These are phyloP conservation scores for Sergeia podlipaevii DNA, from an alignment of 208 protist species.

Conservation along the genomic window DNA sequence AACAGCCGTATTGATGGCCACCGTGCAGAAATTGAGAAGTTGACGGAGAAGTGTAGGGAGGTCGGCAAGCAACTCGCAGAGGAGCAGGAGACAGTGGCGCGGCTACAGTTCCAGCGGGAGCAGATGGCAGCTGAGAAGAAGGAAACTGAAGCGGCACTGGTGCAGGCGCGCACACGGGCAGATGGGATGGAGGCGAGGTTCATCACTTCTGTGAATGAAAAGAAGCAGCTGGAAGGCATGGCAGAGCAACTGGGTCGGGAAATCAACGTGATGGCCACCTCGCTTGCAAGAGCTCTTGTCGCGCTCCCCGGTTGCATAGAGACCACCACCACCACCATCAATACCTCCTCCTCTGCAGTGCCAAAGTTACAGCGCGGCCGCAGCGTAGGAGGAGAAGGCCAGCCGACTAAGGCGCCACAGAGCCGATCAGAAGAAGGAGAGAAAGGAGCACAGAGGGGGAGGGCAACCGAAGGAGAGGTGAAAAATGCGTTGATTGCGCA, in stretches of 20 bases:
- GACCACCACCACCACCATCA: neutral
- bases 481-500: constrained; percentile 68
- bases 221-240: constrained; percentile 11
- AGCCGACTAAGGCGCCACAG: constrained; percentile 68
- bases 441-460: constrained; percentile 43
- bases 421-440: constrained; percentile 20
- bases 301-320: neutral
- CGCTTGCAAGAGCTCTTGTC: constrained; percentile 13
- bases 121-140: neutral
- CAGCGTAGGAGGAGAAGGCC: constrained; percentile 6
- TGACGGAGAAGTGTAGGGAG: constrained; percentile 11
- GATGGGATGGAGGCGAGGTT: constrained; percentile 1
- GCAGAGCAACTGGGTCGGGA: constrained; percentile 26
- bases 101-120: constrained; percentile 4
- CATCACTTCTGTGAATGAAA: constrained; percentile 3
- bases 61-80: constrained; percentile 4
- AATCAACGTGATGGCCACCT: constrained; percentile 19
- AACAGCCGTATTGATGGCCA: too few relatives aligned
- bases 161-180: neutral
- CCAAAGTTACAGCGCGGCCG: neutral
- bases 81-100: neutral
- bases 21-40: neutral
- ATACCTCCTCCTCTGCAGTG: neutral
- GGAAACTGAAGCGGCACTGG: neutral
- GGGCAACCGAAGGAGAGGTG: too few relatives aligned